A percentile compares a stretch with the other conserved stretches of the same genome.
phyloP scores from a whole-genome alignment of 176 grass and related monocot genomes.

The Oropetium thomaeum region DNA sequence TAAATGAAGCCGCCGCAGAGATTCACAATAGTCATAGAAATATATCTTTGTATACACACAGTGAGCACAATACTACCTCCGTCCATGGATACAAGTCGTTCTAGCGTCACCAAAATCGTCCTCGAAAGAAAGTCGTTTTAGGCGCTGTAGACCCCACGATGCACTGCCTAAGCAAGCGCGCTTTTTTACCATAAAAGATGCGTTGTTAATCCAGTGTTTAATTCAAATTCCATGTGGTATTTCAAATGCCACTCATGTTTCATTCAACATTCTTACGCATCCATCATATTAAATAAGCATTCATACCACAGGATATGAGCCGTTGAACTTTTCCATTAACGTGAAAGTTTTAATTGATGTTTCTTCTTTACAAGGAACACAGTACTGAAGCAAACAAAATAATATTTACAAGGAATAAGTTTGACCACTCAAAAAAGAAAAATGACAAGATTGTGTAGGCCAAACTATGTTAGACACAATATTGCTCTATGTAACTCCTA shows the following conservation, averaged over 20 bases:
- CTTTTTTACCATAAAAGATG: neutral
- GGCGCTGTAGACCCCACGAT: too few species aligned
- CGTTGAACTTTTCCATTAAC: neutral
- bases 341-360: conserved; percentile 1
- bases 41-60: too few species aligned
- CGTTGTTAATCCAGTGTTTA: neutral
- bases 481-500: conserved; percentile 16
- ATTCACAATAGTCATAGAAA: too few species aligned
- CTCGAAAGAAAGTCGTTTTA: too few species aligned
- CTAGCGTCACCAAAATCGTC: too few species aligned
- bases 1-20: too few species aligned
- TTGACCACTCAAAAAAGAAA: neutral
- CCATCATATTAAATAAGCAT: neutral
- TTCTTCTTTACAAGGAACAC: conserved; percentile 17
- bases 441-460: conserved; percentile 7
- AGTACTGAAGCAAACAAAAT: conserved; percentile 7
- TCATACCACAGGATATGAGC: neutral
- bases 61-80: too few species aligned
- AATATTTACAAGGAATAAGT: conserved; percentile 16
- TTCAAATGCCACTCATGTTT: too few species aligned
- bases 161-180: neutral
- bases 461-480: conserved; percentile 24
- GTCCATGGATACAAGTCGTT: too few species aligned
- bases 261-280: neutral
- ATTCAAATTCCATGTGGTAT: neutral